Base-by-base conservation (phyloP, 257 asterid species). In the Penstemon eatonii region DNA sequence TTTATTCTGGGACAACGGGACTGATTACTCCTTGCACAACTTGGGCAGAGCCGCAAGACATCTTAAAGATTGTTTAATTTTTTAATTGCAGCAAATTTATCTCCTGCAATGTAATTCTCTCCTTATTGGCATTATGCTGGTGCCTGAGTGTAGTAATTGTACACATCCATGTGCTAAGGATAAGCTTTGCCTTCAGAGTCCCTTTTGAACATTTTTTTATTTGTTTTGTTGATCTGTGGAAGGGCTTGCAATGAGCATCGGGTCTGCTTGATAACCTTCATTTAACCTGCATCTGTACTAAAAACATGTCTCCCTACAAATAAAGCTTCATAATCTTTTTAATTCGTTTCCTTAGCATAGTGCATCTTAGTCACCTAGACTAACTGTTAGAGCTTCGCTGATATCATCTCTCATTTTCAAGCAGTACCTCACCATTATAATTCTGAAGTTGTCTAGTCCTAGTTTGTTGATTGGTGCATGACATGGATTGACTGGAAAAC, bases 341-440 rank as follows among this genome's bases (percentile, higher is more conserved):
- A 63, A 41, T 45, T 49, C 54, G 15, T 10, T 52, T 52, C n/a
- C 6, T 43, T 50, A 3, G 15, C 49, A 6, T 67, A 47, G 11
- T 25, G 63, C 54, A 50, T 63, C 41, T 62, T 66, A 67, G 50
- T 36, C 25, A 63, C 82, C 61, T 56, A 79, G 42, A 79, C 71
- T 58, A 61, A 74, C 56, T 5, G 44, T 78, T 77, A 82, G 61
- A 79, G 87, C 72, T 25, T 82, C 63, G 81, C 78, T 83, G 85
- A 76, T 78, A 82, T 67, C 74, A 71, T 90, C 81, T 81, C 72
- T 38, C 47, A 46, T 64, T 68, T 64, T 65, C 61, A 70, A 78
- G 67, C 80, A 78, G 83, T 73, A 76, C 78, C 83, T 80, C 62
- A 8, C 80, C 82, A 42, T 44, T 80, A 79, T 80, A 0, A 13